Percentiles rank a stretch among this genome's conserved stretches.
These are phyloP conservation scores for Fulvia fulva DNA, from an alignment of 2,329 filamentous ascomycete species.

Conservation along the genomic window DNA sequence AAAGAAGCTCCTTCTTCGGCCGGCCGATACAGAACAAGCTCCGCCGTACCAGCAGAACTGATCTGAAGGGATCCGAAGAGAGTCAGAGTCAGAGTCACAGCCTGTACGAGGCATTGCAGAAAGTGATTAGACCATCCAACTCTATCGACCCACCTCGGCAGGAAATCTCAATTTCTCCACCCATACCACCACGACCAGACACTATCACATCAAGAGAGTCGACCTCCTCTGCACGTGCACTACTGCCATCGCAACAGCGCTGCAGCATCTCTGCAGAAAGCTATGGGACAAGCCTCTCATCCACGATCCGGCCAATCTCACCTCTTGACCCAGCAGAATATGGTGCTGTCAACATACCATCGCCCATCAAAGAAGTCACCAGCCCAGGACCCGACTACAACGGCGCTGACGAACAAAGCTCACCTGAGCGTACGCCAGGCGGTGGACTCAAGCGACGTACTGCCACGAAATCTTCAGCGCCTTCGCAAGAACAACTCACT, in stretches of 20 bases:
- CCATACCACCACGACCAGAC: neutral
- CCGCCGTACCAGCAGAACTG: conserved; percentile 27
- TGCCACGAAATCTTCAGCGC: conserved; percentile 26
- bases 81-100: conserved; percentile 45
- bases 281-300: conserved; percentile 5
- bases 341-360: conserved; percentile 18
- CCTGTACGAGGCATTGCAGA: conserved; percentile 58
- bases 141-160: conserved; percentile 9
- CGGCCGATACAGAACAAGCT: conserved; percentile 27
- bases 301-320: conserved; percentile 27
- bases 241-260: conserved; percentile 23
- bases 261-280: conserved; percentile 1
- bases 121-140: conserved; percentile 43
- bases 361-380: conserved; percentile 26
- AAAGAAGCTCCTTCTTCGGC: conserved; percentile 31
- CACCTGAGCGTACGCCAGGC: conserved; percentile 9
- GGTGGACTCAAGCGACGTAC: conserved; percentile 20
- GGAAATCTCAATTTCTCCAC: conserved; percentile 5
- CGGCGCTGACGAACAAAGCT: neutral
- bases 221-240: conserved; percentile 5
- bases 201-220: neutral
- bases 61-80: conserved; percentile 40
- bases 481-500: conserved; percentile 39
- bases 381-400: conserved; percentile 18
- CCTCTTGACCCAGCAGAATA: conserved; percentile 18